Conservation (phyloP, 2,329 filamentous ascomycete species). For the Lasiodiplodia hormozganensis region DNA sequence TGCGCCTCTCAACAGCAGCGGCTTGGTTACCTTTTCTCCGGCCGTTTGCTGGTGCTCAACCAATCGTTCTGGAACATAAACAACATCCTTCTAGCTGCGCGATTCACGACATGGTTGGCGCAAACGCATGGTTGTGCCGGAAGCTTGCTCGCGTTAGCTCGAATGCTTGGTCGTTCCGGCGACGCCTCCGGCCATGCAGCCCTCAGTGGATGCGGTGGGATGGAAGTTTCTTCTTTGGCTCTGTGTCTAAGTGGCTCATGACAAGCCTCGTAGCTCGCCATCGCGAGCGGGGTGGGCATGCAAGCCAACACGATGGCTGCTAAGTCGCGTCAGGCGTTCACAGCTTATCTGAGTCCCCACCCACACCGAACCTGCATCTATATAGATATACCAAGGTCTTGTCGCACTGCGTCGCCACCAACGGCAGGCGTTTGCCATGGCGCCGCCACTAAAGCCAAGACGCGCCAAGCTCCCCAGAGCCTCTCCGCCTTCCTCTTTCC, state of each 20-base stretch:
- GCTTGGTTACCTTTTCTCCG: not conserved
- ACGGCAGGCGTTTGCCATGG: slow-evolving; percentile 14
- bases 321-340: not conserved
- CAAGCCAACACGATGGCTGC: not conserved
- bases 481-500: slow-evolving; percentile 28
- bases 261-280: slow-evolving; percentile 23
- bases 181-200: not conserved
- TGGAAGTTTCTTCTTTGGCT: not conserved
- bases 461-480: slow-evolving; percentile 17
- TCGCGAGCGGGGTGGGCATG: not conserved
- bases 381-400: slow-evolving; percentile 13
- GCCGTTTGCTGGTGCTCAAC: not conserved
- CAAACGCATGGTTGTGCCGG: not conserved
- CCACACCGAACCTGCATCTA: slow-evolving; percentile 2
- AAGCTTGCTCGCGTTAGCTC: not conserved
- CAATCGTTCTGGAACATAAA: slow-evolving; percentile 9
- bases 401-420: slow-evolving; percentile 16
- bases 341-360: not conserved
- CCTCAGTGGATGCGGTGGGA: not conserved
- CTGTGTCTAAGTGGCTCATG: not conserved
- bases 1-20: slow-evolving; percentile 4
- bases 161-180: not conserved
- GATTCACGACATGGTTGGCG: not conserved
- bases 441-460: slow-evolving; percentile 25
- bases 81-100: not conserved